These are phyloP conservation scores for Carex myosuroides DNA, from an alignment of 176 grass and related monocot species.

Conservation along the genomic window DNA sequence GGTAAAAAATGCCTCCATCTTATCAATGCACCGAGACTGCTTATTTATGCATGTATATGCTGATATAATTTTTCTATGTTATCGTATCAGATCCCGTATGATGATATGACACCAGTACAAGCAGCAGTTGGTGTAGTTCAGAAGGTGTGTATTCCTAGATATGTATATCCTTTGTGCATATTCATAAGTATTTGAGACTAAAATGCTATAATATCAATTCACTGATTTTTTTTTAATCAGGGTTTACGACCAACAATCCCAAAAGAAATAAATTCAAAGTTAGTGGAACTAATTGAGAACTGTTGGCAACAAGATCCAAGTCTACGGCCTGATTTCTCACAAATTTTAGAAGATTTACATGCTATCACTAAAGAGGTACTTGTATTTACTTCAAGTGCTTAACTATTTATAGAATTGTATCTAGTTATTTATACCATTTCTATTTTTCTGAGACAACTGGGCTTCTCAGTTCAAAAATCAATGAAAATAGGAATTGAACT, in stretches of 20 bases:
- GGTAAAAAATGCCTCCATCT: constrained; percentile 35
- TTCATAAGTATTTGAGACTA: background rate
- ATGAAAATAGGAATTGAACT: background rate
- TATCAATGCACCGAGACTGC: background rate
- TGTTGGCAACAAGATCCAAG: constrained; percentile 68
- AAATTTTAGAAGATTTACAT: constrained; percentile 50
- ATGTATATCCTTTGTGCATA: constrained; percentile 5
- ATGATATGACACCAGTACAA: constrained; percentile 76
- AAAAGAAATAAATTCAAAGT: constrained; percentile 48
- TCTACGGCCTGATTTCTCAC: constrained; percentile 53
- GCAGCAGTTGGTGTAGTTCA: constrained; percentile 90
- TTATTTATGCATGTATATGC: background rate
- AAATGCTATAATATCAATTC: background rate
- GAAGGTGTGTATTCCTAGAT: constrained; percentile 36
- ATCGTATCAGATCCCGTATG: constrained; percentile 59
- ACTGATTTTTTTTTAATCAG: constrained; percentile 25
- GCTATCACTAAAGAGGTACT: constrained; percentile 66
- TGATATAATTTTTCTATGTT: background rate
- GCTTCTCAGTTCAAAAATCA: background rate
- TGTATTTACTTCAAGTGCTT: background rate
- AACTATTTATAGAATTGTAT: background rate
- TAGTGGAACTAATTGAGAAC: constrained; percentile 48
- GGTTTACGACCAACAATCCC: constrained; percentile 64
- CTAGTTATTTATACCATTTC: background rate
- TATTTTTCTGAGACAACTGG: background rate